phyloP scores from a whole-genome alignment of 2,329 filamentous ascomycete genomes.

The Exophiala bonariae region DNA sequence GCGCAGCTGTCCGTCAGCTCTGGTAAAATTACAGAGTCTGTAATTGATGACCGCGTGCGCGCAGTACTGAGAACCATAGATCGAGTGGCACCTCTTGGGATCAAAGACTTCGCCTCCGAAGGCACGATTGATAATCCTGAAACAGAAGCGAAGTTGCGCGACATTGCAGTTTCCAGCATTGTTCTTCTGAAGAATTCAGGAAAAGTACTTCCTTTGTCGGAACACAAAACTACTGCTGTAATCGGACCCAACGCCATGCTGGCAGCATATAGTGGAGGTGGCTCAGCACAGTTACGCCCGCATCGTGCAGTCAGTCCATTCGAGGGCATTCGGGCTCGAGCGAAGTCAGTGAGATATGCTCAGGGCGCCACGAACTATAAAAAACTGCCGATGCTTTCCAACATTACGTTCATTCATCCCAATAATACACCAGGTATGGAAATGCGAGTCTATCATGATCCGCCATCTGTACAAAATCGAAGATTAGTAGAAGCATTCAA shows the following conservation, averaged over 20 bases:
- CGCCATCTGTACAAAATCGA: constrained; percentile 12
- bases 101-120: constrained; percentile 16
- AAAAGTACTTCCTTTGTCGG: constrained; percentile 24
- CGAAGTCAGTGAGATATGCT: constrained; percentile 17
- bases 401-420: constrained; percentile 31
- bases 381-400: constrained; percentile 34
- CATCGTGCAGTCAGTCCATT: constrained; percentile 36
- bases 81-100: constrained; percentile 16
- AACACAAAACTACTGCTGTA: constrained; percentile 21
- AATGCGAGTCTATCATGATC: constrained; percentile 26
- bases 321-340: constrained; percentile 30
- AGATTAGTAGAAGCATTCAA: constrained; percentile 26
- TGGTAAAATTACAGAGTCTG: constrained; percentile 31
- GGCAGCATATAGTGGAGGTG: constrained; percentile 35
- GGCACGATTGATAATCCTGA: constrained; percentile 11
- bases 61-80: constrained; percentile 35
- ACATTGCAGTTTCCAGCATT: constrained; percentile 21
- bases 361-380: constrained; percentile 33
- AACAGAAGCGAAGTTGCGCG: constrained; percentile 24
- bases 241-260: constrained; percentile 37
- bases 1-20: constrained; percentile 29
- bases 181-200: constrained; percentile 27
- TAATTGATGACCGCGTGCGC: constrained; percentile 32
- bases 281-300: constrained; percentile 36
- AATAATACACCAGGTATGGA: not conserved